Base-by-base conservation (phyloP, 345 rosid genomes). In the Acer yangbiense region DNA sequence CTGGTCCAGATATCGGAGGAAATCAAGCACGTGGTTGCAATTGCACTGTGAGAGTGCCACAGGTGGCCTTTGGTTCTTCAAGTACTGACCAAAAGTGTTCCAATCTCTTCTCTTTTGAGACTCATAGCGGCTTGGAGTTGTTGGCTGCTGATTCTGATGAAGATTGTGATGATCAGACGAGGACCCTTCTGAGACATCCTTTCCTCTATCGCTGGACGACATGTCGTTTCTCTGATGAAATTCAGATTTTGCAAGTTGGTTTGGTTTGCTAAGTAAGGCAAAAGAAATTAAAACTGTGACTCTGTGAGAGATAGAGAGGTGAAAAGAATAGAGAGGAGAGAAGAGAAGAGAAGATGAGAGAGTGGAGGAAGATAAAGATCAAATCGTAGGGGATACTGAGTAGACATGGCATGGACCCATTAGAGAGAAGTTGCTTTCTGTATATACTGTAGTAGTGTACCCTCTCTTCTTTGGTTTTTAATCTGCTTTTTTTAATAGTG, bases 101-200 rank as follows among this genome's bases (percentile, higher is more conserved):
- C 97, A 92, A 76, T 92, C 96, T 16, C 96, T 85, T 79, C 94
- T 82, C 80, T 92, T 92, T 58, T 92, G 96, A 4, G 94, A 92
- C 79, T 90, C 96, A 65, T 92, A 92, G 11, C 96, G 91, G 78
- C 94, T 92, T 12, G 96, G 96, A 4, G 90, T 84, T 1, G 80
- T 43, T 3, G 81, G 84, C 7, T 25, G 77, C 58, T 81, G 83
- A 20, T 4, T 35, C 39, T 4, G 39, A 35, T 35, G 39, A 35
- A 35, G 39, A 35, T 35, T 35, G 39, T 74, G 73, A 58, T 79
- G 83, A 25, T 54, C 44, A 46, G 83, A 77, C 8, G 88, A 55
- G 29, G 87, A 85, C 67, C 84, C 88, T 79, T 83, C 84, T 0
- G 70, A 89, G 2, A 70, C 32, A 23, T 81, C 90, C 70, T 86